Conservation (phyloP, 106 monocot genomes). For the Chionographis japonica region DNA sequence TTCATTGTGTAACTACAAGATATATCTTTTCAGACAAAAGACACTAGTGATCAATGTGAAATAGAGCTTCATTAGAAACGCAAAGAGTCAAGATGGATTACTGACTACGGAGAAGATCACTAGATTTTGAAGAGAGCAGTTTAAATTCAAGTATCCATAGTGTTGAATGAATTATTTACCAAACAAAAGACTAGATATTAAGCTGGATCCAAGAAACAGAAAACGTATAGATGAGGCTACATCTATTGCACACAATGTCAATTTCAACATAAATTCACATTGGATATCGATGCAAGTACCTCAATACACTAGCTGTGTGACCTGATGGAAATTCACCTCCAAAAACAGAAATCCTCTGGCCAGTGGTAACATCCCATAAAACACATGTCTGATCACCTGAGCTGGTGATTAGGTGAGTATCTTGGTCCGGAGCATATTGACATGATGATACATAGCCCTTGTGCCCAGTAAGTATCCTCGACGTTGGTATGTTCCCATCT, state of each 20-base stretch:
- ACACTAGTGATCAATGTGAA: too few species aligned
- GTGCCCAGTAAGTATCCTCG: conserved; percentile 81
- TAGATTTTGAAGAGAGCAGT: too few species aligned
- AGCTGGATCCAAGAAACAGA: too few species aligned
- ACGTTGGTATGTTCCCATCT: conserved; percentile 82
- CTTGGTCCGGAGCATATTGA: conserved; percentile 88
- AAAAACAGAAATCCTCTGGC: conserved; percentile 84
- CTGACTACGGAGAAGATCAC: too few species aligned
- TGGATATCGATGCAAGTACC: conserved; percentile 31
- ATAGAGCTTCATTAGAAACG: too few species aligned
- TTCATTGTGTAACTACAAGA: too few species aligned
- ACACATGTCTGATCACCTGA: conserved; percentile 97
- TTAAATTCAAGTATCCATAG: too few species aligned
- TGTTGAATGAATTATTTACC: too few species aligned
- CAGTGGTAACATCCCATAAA: conserved; percentile 92
- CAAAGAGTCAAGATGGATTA: too few species aligned
- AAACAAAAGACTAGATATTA: too few species aligned
- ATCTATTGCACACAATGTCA: neutral
- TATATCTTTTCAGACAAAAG: too few species aligned
- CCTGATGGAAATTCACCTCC: conserved; percentile 99
- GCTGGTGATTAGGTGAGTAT: conserved; percentile 70
- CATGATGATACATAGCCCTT: conserved; percentile 96
- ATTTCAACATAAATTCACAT: neutral
- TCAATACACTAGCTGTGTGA: conserved; percentile 84
- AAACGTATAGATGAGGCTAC: too few species aligned